A percentile compares a stretch with the other conserved stretches of the same genome.
phyloP scores from a whole-genome alignment of 2,329 filamentous ascomycete species.

The Claviceps monticola region DNA sequence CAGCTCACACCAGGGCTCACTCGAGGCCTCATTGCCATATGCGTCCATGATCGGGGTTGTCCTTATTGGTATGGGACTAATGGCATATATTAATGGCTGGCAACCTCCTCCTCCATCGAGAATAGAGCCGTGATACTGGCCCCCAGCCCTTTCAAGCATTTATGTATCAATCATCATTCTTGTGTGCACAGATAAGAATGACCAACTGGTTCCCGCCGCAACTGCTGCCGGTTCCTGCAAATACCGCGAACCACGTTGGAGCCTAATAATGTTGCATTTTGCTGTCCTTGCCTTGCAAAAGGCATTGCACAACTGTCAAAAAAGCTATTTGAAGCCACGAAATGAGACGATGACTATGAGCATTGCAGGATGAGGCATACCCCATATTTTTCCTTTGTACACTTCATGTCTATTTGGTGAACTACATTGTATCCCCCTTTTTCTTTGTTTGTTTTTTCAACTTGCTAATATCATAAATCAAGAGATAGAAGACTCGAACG shows the following conservation, averaged over 20 bases:
- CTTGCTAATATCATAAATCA: background rate
- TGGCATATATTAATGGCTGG: constrained; percentile 81
- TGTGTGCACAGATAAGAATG: background rate
- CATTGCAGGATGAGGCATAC: constrained; percentile 5
- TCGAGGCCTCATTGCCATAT: constrained; percentile 51
- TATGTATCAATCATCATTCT: too few relatives aligned
- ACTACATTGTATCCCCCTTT: background rate
- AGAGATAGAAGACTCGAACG: background rate
- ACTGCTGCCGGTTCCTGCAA: background rate
- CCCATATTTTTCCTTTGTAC: constrained; percentile 6
- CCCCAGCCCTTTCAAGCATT: too few relatives aligned
- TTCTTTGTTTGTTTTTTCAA: background rate
- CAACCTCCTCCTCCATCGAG: constrained; percentile 29
- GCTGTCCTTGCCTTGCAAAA: background rate
- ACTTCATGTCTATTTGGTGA: background rate
- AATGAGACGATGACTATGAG: constrained; percentile 8
- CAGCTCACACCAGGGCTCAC: constrained; percentile 28
- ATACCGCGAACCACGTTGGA: background rate
- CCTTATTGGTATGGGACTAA: constrained; percentile 65
- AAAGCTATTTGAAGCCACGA: constrained; percentile 7
- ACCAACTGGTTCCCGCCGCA: background rate
- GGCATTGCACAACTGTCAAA: constrained; percentile 5
- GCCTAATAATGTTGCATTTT: background rate
- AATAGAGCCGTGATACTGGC: constrained; percentile 17
- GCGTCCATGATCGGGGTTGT: constrained; percentile 74